phyloP scores from a whole-genome alignment of 78 protist genomes.

The Emiliania huxleyi region DNA sequence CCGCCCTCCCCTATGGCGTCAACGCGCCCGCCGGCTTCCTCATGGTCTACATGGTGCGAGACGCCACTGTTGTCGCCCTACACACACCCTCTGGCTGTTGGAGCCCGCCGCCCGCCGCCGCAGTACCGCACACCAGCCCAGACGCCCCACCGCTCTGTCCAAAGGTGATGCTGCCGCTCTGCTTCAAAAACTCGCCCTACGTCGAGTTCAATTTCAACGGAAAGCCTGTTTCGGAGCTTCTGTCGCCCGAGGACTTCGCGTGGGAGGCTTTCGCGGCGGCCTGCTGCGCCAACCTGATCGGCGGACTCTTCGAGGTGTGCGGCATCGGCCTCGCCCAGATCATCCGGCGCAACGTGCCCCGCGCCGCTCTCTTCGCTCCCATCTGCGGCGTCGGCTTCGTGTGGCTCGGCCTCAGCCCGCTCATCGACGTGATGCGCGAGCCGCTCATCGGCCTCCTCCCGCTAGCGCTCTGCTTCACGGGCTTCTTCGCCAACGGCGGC shows the following conservation, averaged over 20 bases:
- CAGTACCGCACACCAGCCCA: too few relatives aligned
- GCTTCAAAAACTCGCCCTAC: background rate
- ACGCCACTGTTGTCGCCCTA: too few relatives aligned
- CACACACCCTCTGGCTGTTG: too few relatives aligned
- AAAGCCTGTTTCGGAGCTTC: background rate
- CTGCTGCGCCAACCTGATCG: background rate
- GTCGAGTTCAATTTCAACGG: background rate
- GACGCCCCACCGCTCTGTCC: too few relatives aligned
- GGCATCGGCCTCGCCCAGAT: background rate
- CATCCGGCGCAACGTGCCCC: background rate
- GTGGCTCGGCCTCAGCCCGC: background rate
- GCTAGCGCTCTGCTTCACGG: background rate
- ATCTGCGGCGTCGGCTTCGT: background rate
- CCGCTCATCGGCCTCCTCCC: background rate
- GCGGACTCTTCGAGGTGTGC: background rate
- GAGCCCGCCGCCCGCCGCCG: too few relatives aligned
- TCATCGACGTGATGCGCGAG: background rate
- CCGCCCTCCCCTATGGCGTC: slow-evolving; percentile 30
- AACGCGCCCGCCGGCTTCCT: background rate
- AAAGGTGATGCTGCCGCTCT: background rate
- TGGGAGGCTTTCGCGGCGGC: background rate
- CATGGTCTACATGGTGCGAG: background rate
- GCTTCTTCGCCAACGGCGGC: slow-evolving; percentile 11
- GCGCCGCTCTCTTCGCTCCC: background rate
- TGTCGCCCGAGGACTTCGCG: background rate